Percentiles rank a stretch among this genome's conserved stretches.
phyloP scores from a whole-genome alignment of 106 monocot species.

The Phalaenopsis aphrodite region DNA sequence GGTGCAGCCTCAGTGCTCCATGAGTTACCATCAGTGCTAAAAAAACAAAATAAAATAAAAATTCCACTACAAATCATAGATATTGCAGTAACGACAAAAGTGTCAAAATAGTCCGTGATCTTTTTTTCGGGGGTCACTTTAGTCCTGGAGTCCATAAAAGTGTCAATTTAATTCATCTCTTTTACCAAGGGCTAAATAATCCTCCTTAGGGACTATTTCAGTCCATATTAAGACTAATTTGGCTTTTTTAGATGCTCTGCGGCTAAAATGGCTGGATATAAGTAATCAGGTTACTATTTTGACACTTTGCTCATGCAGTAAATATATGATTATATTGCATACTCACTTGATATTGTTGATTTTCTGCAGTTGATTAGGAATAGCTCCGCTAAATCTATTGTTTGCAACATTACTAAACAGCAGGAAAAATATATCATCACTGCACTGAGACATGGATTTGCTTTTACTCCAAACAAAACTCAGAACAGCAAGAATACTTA shows the following conservation, averaged over 20 bases:
- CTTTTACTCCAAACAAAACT: neutral
- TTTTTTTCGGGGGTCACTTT: too few relatives aligned
- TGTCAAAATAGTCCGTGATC: too few relatives aligned
- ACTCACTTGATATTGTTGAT: slow-evolving; percentile 46
- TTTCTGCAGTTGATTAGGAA: slow-evolving; percentile 39
- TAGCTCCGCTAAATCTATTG: slow-evolving; percentile 53
- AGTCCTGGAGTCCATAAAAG: too few relatives aligned
- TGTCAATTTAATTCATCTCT: too few relatives aligned
- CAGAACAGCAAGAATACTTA: slow-evolving; percentile 20
- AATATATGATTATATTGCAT: neutral
- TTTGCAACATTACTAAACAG: slow-evolving; percentile 50
- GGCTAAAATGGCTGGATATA: too few relatives aligned
- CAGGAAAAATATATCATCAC: slow-evolving; percentile 2
- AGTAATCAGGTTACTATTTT: too few relatives aligned
- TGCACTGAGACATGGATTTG: neutral
- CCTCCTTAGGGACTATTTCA: too few relatives aligned
- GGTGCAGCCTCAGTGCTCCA: slow-evolving; percentile 47
- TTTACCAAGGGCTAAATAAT: too few relatives aligned
- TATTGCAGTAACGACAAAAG: neutral
- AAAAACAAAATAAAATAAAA: neutral
- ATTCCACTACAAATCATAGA: neutral
- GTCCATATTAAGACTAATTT: too few relatives aligned
- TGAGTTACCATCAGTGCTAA: slow-evolving; percentile 52
- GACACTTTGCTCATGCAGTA: neutral
- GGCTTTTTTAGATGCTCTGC: too few relatives aligned